A percentile compares a stretch with the other conserved stretches of the same genome.
These are phyloP conservation scores for Eucalyptus melliodora DNA, from an alignment of 345 rosid species.

Conservation along the genomic window DNA sequence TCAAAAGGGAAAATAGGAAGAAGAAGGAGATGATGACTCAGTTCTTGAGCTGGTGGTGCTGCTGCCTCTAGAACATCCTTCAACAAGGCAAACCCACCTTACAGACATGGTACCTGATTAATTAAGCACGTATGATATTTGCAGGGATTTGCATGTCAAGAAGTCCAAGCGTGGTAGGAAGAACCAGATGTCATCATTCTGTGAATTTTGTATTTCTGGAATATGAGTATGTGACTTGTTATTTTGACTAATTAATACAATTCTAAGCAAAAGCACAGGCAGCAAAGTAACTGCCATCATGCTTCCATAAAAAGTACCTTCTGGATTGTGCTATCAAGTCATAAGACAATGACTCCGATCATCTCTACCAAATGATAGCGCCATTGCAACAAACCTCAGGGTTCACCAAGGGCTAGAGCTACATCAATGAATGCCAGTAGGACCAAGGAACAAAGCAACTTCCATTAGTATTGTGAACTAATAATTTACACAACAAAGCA, in stretches of 20 bases:
- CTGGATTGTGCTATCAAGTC: not conserved
- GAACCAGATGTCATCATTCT: not conserved
- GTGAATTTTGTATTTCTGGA: not conserved
- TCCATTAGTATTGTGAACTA: not conserved
- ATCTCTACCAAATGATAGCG: not conserved
- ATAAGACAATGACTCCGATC: not conserved
- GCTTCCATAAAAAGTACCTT: not conserved
- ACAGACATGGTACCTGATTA: not conserved
- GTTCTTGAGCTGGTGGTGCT: not conserved
- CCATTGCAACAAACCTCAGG: not conserved
- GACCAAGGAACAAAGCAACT: not conserved
- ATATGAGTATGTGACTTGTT: not conserved
- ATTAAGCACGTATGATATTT: not conserved
- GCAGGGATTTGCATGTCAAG: not conserved
- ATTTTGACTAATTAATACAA: not conserved
- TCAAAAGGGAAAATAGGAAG: not conserved
- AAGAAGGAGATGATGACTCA: not conserved
- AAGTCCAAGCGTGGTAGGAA: not conserved
- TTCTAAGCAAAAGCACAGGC: not conserved
- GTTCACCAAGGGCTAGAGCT: not conserved
- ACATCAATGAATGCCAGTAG: not conserved
- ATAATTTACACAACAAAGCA: not conserved
- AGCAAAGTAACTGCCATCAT: not conserved
- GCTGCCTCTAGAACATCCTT: not conserved
- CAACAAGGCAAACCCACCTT: not conserved